Evolutionary conservation across 148 eudicot genomes (phyloP).

Genomic region (Spergularia marina): DNA sequence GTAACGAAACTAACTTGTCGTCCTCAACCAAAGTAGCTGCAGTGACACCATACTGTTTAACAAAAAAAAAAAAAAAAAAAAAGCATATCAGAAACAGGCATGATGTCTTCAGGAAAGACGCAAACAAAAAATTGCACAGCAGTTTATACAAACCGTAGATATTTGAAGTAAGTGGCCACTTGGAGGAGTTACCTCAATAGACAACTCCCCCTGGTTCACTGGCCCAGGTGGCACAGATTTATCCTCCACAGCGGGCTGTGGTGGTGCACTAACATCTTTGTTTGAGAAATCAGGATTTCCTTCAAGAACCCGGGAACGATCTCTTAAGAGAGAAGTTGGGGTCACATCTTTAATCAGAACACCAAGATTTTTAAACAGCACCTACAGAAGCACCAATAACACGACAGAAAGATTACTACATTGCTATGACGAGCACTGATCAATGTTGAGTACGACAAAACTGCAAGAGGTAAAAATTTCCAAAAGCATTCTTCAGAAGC

Average conservation of each 20-base stretch:
- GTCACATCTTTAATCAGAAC: constrained; percentile 75
- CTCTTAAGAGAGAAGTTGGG: constrained; percentile 75
- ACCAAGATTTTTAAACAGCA: constrained; percentile 78
- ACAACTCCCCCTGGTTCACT: constrained; percentile 64
- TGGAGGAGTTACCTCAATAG: constrained; percentile 59
- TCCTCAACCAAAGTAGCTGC: constrained; percentile 59
- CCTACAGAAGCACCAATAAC: constrained; percentile 41
- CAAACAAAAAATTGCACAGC: not conserved
- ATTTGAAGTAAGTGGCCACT: constrained; percentile 56
- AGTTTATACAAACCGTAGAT: constrained; percentile 52
- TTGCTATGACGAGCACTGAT: not conserved
- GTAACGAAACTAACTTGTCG: constrained; percentile 63
- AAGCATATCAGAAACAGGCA: not conserved
- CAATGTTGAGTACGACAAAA: not conserved
- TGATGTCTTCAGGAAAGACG: not conserved
- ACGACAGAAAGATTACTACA: not conserved
- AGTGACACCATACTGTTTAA: constrained; percentile 58
- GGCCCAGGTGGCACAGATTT: constrained; percentile 49
- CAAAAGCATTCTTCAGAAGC: not conserved
- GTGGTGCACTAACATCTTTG: constrained; percentile 61
- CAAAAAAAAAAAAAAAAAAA: constrained; percentile 6
- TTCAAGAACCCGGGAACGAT: constrained; percentile 66
- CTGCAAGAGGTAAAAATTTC: not conserved
- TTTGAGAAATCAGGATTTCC: constrained; percentile 95
- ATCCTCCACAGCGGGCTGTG: constrained; percentile 43